These are phyloP conservation scores for Cyathus striatus DNA, from an alignment of 768 basidiomycete genomes.

Conservation along the genomic window DNA sequence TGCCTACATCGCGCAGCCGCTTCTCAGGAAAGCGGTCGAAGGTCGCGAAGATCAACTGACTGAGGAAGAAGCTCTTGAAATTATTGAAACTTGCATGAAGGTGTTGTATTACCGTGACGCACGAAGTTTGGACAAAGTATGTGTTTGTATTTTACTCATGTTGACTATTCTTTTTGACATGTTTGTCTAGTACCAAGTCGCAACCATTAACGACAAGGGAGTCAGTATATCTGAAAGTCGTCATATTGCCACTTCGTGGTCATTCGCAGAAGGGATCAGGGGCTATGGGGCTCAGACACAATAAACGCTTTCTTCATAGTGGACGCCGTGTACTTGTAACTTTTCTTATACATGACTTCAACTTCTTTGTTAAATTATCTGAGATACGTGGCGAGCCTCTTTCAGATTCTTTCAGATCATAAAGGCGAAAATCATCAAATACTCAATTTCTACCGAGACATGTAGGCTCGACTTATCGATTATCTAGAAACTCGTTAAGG, in stretches of 20 bases:
- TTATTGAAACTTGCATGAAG: constrained; percentile 83
- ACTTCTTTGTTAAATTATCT: no score
- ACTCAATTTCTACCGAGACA: no score
- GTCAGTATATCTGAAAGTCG: constrained; percentile 76
- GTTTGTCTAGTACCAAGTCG: constrained; percentile 84
- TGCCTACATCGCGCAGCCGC: constrained; percentile 85
- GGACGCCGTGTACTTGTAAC: no score
- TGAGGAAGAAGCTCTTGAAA: constrained; percentile 71
- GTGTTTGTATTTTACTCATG: neutral
- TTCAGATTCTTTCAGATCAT: no score
- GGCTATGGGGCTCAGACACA: constrained; percentile 92
- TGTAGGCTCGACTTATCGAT: no score
- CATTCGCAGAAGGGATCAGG: constrained; percentile 87
- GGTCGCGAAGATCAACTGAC: constrained; percentile 69
- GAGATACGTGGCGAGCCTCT: no score
- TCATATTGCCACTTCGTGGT: constrained; percentile 77
- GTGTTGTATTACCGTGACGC: constrained; percentile 97
- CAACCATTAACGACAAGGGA: constrained; percentile 76
- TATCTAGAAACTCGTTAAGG: no score
- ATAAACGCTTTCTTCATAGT: constrained; percentile 28
- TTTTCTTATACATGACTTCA: no score
- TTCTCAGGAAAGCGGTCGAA: constrained; percentile 89
- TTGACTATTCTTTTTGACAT: neutral
- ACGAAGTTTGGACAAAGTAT: constrained; percentile 89
- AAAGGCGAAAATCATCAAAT: no score